Evolutionary conservation across 441 rosid genomes (phyloP).

Genomic region (Populus hybrid): DNA sequence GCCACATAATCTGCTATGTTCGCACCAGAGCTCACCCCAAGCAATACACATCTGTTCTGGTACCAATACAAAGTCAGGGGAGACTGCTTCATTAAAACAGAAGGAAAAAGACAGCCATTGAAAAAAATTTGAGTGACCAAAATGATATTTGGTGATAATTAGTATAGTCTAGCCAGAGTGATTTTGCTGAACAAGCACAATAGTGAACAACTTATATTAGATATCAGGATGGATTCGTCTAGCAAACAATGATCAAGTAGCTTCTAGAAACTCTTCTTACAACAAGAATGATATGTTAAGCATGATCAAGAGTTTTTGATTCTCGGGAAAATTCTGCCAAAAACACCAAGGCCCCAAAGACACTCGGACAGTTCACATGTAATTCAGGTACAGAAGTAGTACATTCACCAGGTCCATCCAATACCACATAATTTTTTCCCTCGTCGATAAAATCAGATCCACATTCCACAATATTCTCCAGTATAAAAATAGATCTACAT

Average conservation of each 20-base stretch:
- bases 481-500: neutral
- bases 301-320: neutral
- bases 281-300: neutral
- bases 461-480: neutral
- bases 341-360: neutral
- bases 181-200: neutral
- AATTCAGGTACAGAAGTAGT: neutral
- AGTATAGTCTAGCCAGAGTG: neutral
- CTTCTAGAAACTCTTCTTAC: neutral
- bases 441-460: neutral
- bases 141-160: neutral
- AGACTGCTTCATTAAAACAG: neutral
- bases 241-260: neutral
- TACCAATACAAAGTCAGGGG: constrained; percentile 19
- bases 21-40: constrained; percentile 92
- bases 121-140: neutral
- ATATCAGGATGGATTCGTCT: neutral
- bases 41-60: constrained; percentile 72
- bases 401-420: neutral
- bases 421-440: no score
- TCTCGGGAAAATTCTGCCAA: neutral
- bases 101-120: neutral
- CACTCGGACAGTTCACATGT: neutral
- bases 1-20: constrained; percentile 83
- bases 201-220: neutral